Base-by-base conservation (phyloP, 768 basidiomycete species). In the Boletus rex-veris region DNA sequence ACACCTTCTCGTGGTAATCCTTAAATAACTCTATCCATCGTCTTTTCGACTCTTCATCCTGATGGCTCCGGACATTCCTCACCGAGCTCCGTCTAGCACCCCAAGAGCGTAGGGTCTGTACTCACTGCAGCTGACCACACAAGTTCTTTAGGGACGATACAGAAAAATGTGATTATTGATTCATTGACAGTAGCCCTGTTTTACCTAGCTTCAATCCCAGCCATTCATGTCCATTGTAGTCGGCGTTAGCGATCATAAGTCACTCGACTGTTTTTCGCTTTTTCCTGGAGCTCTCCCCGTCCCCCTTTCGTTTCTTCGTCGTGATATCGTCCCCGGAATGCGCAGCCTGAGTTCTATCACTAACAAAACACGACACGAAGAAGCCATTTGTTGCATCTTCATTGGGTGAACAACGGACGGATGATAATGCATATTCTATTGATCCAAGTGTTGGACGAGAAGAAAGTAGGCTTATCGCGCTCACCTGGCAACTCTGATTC, bases 311-410 rank as follows among this genome's bases (percentile, higher is more conserved):
- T 57, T 67, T 72, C 45, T 58, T 59, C 19, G 40, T 14, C 2
- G 3, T n/a, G 39, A 44, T 49, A 50, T 61, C 45, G 41, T 54
- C 43, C 31, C n/a, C 4, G 15, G 51, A 46, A 37, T 50, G 18
- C 8, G 28, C 33, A 42, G 37, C 15, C 45, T 37, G 52, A 38
- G 33, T 4, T 8, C 30, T 44, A 15, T 14, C 16, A 10, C 44
- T 61, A 37, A 92, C 74, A 67, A 98, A 94, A 69, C 90, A 97
- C n/a, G 91, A 86, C 21, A 99, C 95, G 62, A 99, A 99, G 75
- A 99, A 99, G 0, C 97, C 97, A 64, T 98, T 98, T 12, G 91
- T 93, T 36, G 80, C 83, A 64, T 98, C 94, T 55, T 88, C 90
- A 50, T 85, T 83, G 14, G 91, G 84, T 26, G 80, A 79, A 67